These are phyloP conservation scores for Penicillium sp. DNA, from an alignment of 2,329 filamentous ascomycete species.

Conservation along the genomic window DNA sequence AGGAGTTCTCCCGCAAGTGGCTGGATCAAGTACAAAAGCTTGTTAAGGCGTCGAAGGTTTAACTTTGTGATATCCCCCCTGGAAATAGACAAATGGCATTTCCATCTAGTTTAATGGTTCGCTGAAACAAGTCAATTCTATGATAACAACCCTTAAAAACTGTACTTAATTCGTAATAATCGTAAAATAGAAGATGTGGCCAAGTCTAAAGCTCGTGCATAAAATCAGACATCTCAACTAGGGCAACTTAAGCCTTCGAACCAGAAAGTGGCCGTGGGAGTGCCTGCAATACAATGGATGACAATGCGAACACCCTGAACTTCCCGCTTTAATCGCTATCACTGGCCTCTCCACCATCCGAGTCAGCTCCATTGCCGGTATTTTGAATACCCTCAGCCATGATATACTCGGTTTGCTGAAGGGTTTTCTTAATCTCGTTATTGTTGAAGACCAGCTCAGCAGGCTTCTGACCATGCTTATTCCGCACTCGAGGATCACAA, in stretches of 20 bases:
- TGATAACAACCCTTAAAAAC: background rate
- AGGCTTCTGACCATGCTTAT: conserved; percentile 50
- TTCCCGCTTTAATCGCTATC: conserved; percentile 39
- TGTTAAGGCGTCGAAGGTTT: conserved; percentile 47
- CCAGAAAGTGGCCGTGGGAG: background rate
- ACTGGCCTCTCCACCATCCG: conserved; percentile 41
- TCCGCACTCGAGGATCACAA: conserved; percentile 49
- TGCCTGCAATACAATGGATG: background rate
- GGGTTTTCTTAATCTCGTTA: conserved; percentile 41
- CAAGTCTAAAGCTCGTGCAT: conserved; percentile 18
- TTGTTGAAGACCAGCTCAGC: conserved; percentile 47
- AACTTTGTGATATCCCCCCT: conserved; percentile 8
- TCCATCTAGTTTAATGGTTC: background rate
- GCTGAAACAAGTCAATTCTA: background rate
- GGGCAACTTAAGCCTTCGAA: background rate
- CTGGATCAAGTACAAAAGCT: conserved; percentile 70
- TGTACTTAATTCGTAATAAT: conserved; percentile 22
- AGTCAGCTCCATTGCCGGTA: conserved; percentile 34
- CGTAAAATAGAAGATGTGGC: conserved; percentile 14
- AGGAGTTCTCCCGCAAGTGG: conserved; percentile 81
- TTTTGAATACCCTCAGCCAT: conserved; percentile 46
- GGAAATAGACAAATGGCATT: conserved; percentile 13
- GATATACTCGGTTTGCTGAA: conserved; percentile 50
- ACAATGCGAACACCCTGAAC: background rate
- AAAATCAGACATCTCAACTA: conserved; percentile 10